These are phyloP conservation scores for Solanum chilense DNA, from an alignment of 257 asterid species.

Conservation along the genomic window DNA sequence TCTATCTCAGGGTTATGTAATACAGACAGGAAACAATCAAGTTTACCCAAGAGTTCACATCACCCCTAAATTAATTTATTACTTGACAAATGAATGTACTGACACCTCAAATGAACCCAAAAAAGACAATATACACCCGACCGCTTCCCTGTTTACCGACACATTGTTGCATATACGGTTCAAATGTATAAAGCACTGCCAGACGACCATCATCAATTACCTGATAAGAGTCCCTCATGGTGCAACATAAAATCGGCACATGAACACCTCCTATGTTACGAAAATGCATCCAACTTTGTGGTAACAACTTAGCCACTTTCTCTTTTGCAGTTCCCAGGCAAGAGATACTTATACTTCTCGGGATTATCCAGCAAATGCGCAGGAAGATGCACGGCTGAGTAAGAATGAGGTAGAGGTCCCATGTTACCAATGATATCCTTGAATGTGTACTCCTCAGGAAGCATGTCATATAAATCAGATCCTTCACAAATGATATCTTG, in stretches of 20 bases:
- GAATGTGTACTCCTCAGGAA: conserved; percentile 64
- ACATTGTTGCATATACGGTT: neutral
- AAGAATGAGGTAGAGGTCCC: conserved; percentile 58
- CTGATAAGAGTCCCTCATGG: neutral
- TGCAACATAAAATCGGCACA: conserved; percentile 7
- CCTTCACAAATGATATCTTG: conserved; percentile 55
- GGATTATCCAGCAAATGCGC: conserved; percentile 39
- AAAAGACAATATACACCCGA: neutral
- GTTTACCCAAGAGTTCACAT: neutral
- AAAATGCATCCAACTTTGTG: neutral
- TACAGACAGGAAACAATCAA: neutral
- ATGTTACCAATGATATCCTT: conserved; percentile 50
- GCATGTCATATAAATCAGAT: conserved; percentile 52
- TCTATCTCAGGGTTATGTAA: neutral
- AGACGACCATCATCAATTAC: neutral
- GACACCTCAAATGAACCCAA: neutral
- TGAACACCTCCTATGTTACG: neutral
- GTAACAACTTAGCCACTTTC: conserved; percentile 25
- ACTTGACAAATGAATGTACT: neutral
- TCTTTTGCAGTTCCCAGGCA: conserved; percentile 55
- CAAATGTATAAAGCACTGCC: neutral
- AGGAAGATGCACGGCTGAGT: conserved; percentile 56
- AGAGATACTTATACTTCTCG: conserved; percentile 34
- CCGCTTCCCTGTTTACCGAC: neutral
- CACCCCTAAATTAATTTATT: neutral